These are phyloP conservation scores for Talaromyces piceae DNA, from an alignment of 2,329 filamentous ascomycete genomes.

Conservation along the genomic window DNA sequence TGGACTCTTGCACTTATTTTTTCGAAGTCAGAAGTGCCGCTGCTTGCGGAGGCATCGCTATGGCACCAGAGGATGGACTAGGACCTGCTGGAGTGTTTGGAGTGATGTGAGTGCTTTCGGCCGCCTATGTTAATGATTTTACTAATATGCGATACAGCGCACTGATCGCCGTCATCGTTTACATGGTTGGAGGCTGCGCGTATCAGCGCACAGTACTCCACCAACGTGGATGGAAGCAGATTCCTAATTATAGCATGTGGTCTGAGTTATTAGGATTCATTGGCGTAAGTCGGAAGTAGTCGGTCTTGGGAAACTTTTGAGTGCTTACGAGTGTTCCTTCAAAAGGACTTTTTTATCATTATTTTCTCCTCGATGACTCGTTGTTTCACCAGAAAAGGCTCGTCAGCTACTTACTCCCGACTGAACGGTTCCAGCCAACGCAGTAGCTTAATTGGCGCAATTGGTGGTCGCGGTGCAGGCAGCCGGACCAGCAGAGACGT, in stretches of 20 bases:
- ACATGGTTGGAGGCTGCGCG: slow-evolving; percentile 84
- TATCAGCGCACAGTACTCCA: slow-evolving; percentile 94
- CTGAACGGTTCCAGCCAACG: slow-evolving; percentile 18
- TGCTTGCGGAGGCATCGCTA: slow-evolving; percentile 67
- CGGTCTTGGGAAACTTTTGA: neutral
- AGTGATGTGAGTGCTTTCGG: slow-evolving; percentile 59
- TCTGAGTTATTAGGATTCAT: slow-evolving; percentile 77
- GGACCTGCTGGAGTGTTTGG: slow-evolving; percentile 74
- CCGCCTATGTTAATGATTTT: neutral
- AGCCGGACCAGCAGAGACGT: slow-evolving; percentile 39
- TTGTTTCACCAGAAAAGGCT: slow-evolving; percentile 29
- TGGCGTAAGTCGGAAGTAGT: slow-evolving; percentile 52
- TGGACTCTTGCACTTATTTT: slow-evolving; percentile 89
- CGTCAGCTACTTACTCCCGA: slow-evolving; percentile 28
- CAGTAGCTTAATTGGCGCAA: slow-evolving; percentile 27
- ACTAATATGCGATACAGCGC: slow-evolving; percentile 29
- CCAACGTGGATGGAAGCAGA: slow-evolving; percentile 86
- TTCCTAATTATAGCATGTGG: slow-evolving; percentile 94
- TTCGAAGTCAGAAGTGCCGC: slow-evolving; percentile 85
- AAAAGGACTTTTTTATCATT: slow-evolving; percentile 42
- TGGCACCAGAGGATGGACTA: slow-evolving; percentile 51
- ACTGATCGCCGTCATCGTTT: slow-evolving; percentile 72
- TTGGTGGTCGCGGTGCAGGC: slow-evolving; percentile 23
- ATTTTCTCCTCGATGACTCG: slow-evolving; percentile 38
- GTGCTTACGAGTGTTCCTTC: neutral